These are phyloP conservation scores for Kwoniella dendrophila DNA, from an alignment of 768 basidiomycete species.

Conservation along the genomic window DNA sequence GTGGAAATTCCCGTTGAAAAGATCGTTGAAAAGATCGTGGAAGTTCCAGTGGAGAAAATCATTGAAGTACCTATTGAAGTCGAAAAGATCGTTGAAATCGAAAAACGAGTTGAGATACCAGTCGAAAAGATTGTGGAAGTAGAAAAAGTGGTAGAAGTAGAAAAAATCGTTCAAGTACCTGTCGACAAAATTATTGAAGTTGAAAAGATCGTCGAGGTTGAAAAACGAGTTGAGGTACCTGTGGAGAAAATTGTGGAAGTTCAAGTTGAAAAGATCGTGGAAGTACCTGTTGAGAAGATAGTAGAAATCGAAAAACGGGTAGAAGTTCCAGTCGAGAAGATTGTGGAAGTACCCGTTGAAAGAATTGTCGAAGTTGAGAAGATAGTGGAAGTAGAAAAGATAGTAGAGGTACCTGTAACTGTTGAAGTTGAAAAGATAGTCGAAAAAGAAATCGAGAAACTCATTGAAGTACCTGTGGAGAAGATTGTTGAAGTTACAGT, in stretches of 20 bases:
- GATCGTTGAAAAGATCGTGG: constrained; percentile 28
- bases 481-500: constrained; percentile 45
- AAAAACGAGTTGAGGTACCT: constrained; percentile 44
- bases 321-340: constrained; percentile 49
- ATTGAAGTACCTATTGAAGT: constrained; percentile 47
- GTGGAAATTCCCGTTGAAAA: constrained; percentile 34
- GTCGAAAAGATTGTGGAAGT: constrained; percentile 31
- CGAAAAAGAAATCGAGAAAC: constrained; percentile 37
- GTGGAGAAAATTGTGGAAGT: constrained; percentile 48
- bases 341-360: constrained; percentile 45
- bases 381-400: constrained; percentile 48
- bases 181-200: constrained; percentile 49
- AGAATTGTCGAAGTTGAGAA: constrained; percentile 34
- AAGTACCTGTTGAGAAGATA: constrained; percentile 41
- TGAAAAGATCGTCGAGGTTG: constrained; percentile 36
- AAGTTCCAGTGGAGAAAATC: constrained; percentile 23
- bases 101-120: constrained; percentile 24
- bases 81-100: constrained; percentile 45
- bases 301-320: constrained; percentile 50
- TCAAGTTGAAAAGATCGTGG: constrained; percentile 44
- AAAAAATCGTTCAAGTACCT: constrained; percentile 39
- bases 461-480: constrained; percentile 24
- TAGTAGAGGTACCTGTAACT: constrained; percentile 33
- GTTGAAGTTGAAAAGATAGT: constrained; percentile 47
- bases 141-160: constrained; percentile 40